Evolutionary conservation across 228 moss, liverwort and hornwort species (phyloP), one percentile per base, ranked within the genome.

Genomic region (Sphagnum magellanicum): DNA sequence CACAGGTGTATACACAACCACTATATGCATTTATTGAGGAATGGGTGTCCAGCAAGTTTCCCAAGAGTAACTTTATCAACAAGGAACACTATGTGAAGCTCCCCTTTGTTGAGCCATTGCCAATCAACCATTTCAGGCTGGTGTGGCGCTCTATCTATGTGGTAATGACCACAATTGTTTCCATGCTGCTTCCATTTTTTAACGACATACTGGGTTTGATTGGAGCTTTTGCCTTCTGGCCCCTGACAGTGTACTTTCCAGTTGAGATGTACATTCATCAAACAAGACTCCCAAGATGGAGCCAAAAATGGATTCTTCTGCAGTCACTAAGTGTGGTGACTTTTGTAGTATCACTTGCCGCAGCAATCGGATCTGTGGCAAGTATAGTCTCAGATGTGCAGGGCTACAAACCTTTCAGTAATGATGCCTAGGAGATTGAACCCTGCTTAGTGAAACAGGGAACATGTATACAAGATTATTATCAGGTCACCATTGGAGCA

Each of bases 1-100:
- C 71, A 55, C 84, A 94, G 94, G 78, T 94, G 16, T 94, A 85
- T 53, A 68, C 81, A 5, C 94, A 94, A 60, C 94, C 94, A 6
- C 68, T 94, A 7, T 94, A 87, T 74, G 80, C 83, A 6, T 79
- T 88, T 61, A 74, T 94, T 13, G 94, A 94, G 74, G 63, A 50
- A 8, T 5, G 71, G 3, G 50, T 81, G n/a, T 65, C 77, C 51
- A 76, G 67, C 64, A 87, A 70, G 70, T 91, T 81, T 83, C 82
- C 94, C 0, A 68, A 73, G 14, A 91, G 81, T 65, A 71, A 15
- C 8, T 91, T 84, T 74, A 74, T 93, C 55, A 72, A 88, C 67
- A 74, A 75, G 10, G 85, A 85, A 51, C 64, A 68, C 48, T 57
- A 17, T n/a, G 50, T 89, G 64, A 76, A 74, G 16, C 50, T 85